Conservation (phyloP, 2,329 filamentous ascomycete species). For the Intubia oerlemansii region DNA sequence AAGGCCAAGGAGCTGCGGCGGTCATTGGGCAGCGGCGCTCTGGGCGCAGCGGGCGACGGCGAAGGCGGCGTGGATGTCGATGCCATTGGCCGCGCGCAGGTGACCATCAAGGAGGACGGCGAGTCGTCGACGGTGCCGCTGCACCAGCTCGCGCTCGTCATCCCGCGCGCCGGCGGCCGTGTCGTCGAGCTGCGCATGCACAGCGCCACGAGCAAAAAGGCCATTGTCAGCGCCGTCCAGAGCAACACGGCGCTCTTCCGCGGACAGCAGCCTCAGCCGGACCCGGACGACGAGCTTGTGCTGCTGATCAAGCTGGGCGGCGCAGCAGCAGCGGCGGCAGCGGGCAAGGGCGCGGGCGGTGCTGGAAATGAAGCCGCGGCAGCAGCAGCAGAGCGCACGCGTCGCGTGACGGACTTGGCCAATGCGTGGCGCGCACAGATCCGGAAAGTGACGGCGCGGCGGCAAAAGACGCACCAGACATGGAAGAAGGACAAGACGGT, state of each 20-base stretch:
- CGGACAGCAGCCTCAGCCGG: conserved; percentile 20
- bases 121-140: conserved; percentile 4
- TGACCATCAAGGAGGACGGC: conserved; percentile 2
- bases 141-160: conserved; percentile 8
- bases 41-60: conserved; percentile 1
- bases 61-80: conserved; percentile 7
- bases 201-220: conserved; percentile 7
- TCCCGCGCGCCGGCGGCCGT: conserved; percentile 8
- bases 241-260: conserved; percentile 6
- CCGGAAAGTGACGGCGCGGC: conserved; percentile 16
- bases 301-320: conserved; percentile 31
- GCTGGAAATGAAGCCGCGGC: conserved; percentile 1
- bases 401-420: conserved; percentile 21
- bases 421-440: conserved; percentile 29
- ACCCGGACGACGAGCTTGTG: conserved; percentile 36
- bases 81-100: conserved; percentile 6
- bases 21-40: conserved; percentile 2
- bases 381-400: conserved; percentile 15
- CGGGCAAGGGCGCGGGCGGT: background rate
- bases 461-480: conserved; percentile 24
- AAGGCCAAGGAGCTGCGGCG: conserved; percentile 8
- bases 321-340: background rate
- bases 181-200: conserved; percentile 10
- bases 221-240: conserved; percentile 9
- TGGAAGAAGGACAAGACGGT: conserved; percentile 24